Conservation (phyloP, 2,329 filamentous ascomycete species). For the Cladorrhinum sp. region DNA sequence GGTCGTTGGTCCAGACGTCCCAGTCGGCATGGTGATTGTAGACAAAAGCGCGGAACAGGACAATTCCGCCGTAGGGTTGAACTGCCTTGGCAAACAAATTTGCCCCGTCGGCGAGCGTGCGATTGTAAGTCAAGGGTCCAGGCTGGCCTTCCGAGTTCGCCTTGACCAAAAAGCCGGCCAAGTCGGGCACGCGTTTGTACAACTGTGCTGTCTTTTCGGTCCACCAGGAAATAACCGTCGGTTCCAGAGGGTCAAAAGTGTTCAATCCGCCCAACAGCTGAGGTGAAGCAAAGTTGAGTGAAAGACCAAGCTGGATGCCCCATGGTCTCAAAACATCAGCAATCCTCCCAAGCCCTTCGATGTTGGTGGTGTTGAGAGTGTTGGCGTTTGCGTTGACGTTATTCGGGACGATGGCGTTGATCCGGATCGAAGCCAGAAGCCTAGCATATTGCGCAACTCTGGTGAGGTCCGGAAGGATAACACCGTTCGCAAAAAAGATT, state of each 20-base stretch:
- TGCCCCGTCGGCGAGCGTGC: constrained; percentile 64
- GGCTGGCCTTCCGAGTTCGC: constrained; percentile 71
- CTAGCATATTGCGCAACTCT: constrained; percentile 62
- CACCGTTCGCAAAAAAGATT: constrained; percentile 63
- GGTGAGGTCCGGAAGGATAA: constrained; percentile 55
- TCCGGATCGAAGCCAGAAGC: constrained; percentile 60
- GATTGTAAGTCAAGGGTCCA: constrained; percentile 65
- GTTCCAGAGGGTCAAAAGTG: constrained; percentile 65
- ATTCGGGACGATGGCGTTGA: constrained; percentile 67
- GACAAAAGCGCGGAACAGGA: constrained; percentile 72
- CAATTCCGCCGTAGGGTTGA: constrained; percentile 56
- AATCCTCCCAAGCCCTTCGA: constrained; percentile 59
- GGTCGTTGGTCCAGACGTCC: constrained; percentile 61
- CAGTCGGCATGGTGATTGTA: constrained; percentile 55
- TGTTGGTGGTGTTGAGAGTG: constrained; percentile 53
- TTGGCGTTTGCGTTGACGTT: constrained; percentile 68
- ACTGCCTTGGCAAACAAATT: constrained; percentile 64
- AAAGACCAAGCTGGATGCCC: constrained; percentile 62
- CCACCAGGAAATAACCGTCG: constrained; percentile 61
- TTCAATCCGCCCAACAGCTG: constrained; percentile 51
- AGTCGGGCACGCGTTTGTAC: constrained; percentile 60
- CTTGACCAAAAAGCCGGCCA: constrained; percentile 68
- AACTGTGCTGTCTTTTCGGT: constrained; percentile 54
- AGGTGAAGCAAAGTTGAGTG: constrained; percentile 67
- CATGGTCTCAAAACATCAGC: constrained; percentile 66